A percentile compares a stretch with the other conserved stretches of the same genome.
These are phyloP conservation scores for Phytophthora megakarya DNA, from an alignment of 352 stramenopile species.

Conservation along the genomic window DNA sequence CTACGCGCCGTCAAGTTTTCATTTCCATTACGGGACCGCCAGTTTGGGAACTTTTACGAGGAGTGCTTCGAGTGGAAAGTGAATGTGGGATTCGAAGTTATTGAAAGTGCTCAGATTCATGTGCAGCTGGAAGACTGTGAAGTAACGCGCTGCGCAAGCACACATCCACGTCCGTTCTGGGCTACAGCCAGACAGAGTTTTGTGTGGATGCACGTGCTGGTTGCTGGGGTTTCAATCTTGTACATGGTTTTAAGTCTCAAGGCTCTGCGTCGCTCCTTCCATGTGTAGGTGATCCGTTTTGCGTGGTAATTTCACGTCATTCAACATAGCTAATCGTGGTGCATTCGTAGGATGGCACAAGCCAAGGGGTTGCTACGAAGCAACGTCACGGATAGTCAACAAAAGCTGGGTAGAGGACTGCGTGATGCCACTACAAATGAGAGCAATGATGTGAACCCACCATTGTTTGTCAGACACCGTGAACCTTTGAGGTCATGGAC, in stretches of 20 bases:
- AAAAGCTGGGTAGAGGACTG: background rate
- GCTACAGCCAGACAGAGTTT: constrained; percentile 61
- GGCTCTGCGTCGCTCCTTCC: constrained; percentile 57
- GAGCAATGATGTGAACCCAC: constrained; percentile 11
- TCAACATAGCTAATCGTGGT: constrained; percentile 11
- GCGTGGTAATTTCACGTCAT: background rate
- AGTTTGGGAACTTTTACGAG: constrained; percentile 79
- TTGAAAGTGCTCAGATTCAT: constrained; percentile 54
- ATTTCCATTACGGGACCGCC: constrained; percentile 67
- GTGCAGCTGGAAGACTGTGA: constrained; percentile 66
- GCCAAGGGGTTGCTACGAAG: constrained; percentile 17
- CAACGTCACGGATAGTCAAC: background rate
- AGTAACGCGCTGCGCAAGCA: constrained; percentile 53
- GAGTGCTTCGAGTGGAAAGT: constrained; percentile 88
- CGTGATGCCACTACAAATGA: constrained; percentile 19
- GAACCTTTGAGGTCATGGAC: constrained; percentile 28
- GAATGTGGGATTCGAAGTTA: constrained; percentile 52
- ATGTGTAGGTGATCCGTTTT: constrained; percentile 39
- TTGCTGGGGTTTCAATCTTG: constrained; percentile 46
- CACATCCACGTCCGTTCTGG: constrained; percentile 51
- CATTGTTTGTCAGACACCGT: background rate
- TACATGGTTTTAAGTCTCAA: constrained; percentile 73
- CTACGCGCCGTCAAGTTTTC: constrained; percentile 49
- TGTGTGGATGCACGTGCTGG: constrained; percentile 77
- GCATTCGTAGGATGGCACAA: constrained; percentile 22